phyloP scores from a whole-genome alignment of 306 rosid genomes.

The Dalbergia cochinchinensis region DNA sequence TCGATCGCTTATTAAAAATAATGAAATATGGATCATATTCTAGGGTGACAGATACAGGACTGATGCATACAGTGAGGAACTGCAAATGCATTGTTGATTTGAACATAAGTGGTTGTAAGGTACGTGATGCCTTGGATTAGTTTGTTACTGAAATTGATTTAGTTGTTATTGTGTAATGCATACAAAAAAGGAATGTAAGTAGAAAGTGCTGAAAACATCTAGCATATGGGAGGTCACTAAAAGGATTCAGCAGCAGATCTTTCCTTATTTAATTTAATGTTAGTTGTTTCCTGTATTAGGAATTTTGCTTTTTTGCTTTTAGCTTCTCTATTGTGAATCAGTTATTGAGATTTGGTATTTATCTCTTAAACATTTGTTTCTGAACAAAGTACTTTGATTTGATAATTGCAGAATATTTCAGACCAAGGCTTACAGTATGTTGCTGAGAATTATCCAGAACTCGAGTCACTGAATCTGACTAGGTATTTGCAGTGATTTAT shows the following conservation, averaged over 20 bases:
- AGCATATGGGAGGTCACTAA: not conserved
- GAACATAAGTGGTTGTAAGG: slow-evolving; percentile 95
- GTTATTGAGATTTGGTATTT: slow-evolving; percentile 11
- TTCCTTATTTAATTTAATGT: not conserved
- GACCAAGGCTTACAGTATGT: slow-evolving; percentile 65
- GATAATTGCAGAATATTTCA: slow-evolving; percentile 67
- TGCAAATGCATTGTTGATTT: slow-evolving; percentile 71
- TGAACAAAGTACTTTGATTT: slow-evolving; percentile 47
- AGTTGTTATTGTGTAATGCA: not conserved
- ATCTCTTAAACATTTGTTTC: slow-evolving; percentile 28
- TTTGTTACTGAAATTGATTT: slow-evolving; percentile 6
- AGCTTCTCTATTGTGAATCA: slow-evolving; percentile 1
- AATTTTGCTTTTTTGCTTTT: slow-evolving; percentile 2
- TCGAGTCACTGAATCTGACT: slow-evolving; percentile 70
- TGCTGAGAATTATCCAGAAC: slow-evolving; percentile 68
- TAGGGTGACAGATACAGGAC: slow-evolving; percentile 75
- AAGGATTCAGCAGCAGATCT: not conserved
- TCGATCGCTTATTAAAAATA: slow-evolving; percentile 30
- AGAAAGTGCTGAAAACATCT: not conserved
- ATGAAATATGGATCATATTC: slow-evolving; percentile 41
- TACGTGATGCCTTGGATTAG: slow-evolving; percentile 44
- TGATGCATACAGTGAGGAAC: slow-evolving; percentile 60
- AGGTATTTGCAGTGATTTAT: slow-evolving; percentile 59
- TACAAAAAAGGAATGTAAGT: not conserved
- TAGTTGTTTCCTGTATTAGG: slow-evolving; percentile 5